Conservation (phyloP, 2,329 filamentous ascomycete genomes). For the Ustulina deusta region DNA sequence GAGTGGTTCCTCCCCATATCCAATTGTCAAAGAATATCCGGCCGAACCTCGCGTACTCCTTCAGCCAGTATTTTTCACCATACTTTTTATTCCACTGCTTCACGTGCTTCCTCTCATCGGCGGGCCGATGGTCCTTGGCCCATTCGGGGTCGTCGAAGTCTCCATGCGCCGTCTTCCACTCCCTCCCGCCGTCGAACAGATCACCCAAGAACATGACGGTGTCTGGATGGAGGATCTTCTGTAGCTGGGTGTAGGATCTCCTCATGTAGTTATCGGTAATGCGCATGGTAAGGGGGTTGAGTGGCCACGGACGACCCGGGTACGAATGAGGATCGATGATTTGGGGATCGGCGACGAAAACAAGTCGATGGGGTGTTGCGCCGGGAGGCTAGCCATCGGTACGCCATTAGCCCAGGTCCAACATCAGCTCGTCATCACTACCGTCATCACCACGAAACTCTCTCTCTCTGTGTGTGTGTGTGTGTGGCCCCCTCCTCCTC, state of each 20-base stretch:
- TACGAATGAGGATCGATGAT: constrained; percentile 96
- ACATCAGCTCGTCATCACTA: not conserved
- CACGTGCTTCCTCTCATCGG: constrained; percentile 65
- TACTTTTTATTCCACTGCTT: constrained; percentile 80
- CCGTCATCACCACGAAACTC: constrained; percentile 10
- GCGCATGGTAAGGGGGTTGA: constrained; percentile 64
- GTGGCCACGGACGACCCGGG: constrained; percentile 76
- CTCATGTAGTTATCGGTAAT: constrained; percentile 92
- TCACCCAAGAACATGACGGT: constrained; percentile 93
- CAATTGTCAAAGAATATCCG: constrained; percentile 83
- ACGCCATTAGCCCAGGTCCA: constrained; percentile 21
- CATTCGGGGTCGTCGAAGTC: constrained; percentile 70
- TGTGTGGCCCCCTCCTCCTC: not conserved
- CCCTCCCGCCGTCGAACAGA: constrained; percentile 92
- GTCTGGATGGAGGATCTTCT: constrained; percentile 81
- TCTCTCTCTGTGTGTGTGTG: too few species aligned
- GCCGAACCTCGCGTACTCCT: constrained; percentile 88
- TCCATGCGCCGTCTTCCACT: constrained; percentile 83
- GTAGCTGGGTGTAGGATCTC: constrained; percentile 82
- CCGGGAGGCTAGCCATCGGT: constrained; percentile 71
- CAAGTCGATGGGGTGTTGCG: constrained; percentile 83
- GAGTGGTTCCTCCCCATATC: constrained; percentile 66
- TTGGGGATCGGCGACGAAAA: constrained; percentile 90
- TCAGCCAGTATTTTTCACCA: constrained; percentile 84
- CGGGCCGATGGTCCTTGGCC: constrained; percentile 64